phyloP scores from a whole-genome alignment of 805 yeast species.

The Zygosaccharomyces pseudorouxii region DNA sequence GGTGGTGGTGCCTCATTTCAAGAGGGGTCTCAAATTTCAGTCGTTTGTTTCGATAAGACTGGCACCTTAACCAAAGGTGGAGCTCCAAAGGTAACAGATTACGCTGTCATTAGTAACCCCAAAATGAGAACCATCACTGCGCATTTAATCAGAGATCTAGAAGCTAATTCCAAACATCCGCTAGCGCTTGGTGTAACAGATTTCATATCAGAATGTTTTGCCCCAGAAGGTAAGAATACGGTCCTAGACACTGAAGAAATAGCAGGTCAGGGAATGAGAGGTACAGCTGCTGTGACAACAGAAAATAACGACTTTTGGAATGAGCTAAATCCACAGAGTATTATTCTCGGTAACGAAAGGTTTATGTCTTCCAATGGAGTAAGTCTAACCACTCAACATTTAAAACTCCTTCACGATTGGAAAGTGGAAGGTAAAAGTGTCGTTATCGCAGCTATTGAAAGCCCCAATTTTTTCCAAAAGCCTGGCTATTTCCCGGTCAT shows the following conservation, averaged over 20 bases:
- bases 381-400: constrained; percentile 35
- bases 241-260: constrained; percentile 48
- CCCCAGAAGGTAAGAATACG: constrained; percentile 29
- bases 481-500: constrained; percentile 39
- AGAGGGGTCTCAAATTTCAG: constrained; percentile 60
- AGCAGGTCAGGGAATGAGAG: constrained; percentile 58
- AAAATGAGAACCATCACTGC: constrained; percentile 19
- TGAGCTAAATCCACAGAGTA: constrained; percentile 35
- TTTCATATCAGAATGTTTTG: constrained; percentile 33
- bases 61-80: constrained; percentile 71
- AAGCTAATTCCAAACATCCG: constrained; percentile 64
- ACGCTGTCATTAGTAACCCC: constrained; percentile 28
- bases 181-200: constrained; percentile 53
- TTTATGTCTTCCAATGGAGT: constrained; percentile 48
- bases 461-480: constrained; percentile 30
- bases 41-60: constrained; percentile 73
- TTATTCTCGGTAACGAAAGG: constrained; percentile 56
- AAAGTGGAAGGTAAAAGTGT: constrained; percentile 61
- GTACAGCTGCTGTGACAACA: constrained; percentile 34
- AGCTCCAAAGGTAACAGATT: constrained; percentile 52
- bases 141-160: constrained; percentile 56
- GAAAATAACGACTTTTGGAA: constrained; percentile 32
- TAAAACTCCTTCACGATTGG: constrained; percentile 45
- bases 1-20: constrained; percentile 84
- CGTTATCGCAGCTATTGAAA: constrained; percentile 47